Conservation (phyloP, 2,329 filamentous ascomycete genomes). For the Pseudogymnoascus sp. region DNA sequence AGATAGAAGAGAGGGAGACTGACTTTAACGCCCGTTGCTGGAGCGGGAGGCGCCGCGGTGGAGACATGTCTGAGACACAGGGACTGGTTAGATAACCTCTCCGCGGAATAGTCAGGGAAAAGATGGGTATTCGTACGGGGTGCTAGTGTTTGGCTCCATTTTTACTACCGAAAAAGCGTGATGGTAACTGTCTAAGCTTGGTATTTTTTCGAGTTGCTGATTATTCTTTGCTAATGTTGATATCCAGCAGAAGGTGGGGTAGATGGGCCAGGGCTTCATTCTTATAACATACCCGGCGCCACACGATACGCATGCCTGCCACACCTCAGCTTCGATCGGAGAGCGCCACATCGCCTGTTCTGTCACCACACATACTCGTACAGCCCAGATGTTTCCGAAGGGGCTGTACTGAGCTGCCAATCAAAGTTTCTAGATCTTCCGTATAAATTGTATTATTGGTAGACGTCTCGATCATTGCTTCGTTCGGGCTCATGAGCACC, state of each 20-base stretch:
- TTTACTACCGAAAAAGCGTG: neutral
- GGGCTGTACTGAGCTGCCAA: neutral
- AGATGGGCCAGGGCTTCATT: neutral
- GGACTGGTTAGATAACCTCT: neutral
- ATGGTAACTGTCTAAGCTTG: neutral
- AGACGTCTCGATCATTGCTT: neutral
- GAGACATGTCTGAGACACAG: neutral
- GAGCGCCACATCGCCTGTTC: neutral
- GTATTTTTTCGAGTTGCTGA: neutral
- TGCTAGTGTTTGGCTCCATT: conserved; percentile 1
- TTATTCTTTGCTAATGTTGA: neutral
- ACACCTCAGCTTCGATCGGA: neutral
- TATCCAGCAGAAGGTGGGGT: neutral
- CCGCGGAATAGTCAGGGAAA: neutral
- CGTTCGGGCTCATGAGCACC: neutral
- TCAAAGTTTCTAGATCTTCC: neutral
- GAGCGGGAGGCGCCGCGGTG: neutral
- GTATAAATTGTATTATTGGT: neutral
- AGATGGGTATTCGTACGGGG: neutral
- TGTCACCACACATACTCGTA: neutral
- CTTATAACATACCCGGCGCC: neutral
- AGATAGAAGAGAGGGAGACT: neutral
- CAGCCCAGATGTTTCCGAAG: neutral
- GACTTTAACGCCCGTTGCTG: neutral
- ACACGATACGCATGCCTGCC: neutral